Conservation (phyloP, 1,284 basidiomycete genomes). For the Cutaneotrichosporon mucoides region DNA sequence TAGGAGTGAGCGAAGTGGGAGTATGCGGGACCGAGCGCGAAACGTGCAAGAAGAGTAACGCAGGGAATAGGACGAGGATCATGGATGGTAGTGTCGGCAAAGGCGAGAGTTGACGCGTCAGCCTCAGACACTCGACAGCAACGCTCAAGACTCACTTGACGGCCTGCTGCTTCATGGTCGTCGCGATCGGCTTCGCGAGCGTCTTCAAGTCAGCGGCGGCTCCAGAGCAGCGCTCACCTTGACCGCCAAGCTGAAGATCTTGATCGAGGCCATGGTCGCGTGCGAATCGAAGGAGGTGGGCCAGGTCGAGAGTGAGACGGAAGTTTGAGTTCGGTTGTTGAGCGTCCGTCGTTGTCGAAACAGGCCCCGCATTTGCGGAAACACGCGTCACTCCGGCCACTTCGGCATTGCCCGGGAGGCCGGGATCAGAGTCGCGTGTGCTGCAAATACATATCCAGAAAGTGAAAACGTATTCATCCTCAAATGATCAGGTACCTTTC, state of each 20-base stretch:
- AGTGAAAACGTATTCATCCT: too few relatives aligned
- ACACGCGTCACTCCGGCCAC: conserved; percentile 4
- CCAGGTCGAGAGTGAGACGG: background rate
- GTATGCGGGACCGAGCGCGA: background rate
- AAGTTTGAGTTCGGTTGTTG: background rate
- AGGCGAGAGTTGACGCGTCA: background rate
- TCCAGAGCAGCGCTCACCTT: conserved; percentile 50
- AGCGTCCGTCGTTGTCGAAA: background rate
- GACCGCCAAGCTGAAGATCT: conserved; percentile 63
- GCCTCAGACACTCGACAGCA: background rate
- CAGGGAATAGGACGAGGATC: too few relatives aligned
- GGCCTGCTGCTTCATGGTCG: conserved; percentile 68
- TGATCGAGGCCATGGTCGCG: conserved; percentile 60
- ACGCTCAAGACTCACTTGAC: conserved; percentile 58
- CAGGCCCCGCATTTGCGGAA: background rate
- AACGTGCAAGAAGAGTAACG: too few relatives aligned
- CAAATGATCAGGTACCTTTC: too few relatives aligned
- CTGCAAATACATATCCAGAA: too few relatives aligned
- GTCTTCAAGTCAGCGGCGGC: conserved; percentile 54
- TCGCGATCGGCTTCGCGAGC: conserved; percentile 76
- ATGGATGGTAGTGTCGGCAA: background rate
- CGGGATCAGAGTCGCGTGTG: too few relatives aligned
- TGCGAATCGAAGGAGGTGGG: background rate
- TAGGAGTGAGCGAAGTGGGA: background rate
- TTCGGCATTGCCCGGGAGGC: background rate